Percentiles rank a stretch among this genome's conserved stretches.
These are phyloP conservation scores for Paramyrothecium roridum DNA, from an alignment of 2,329 filamentous ascomycete species.

Conservation along the genomic window DNA sequence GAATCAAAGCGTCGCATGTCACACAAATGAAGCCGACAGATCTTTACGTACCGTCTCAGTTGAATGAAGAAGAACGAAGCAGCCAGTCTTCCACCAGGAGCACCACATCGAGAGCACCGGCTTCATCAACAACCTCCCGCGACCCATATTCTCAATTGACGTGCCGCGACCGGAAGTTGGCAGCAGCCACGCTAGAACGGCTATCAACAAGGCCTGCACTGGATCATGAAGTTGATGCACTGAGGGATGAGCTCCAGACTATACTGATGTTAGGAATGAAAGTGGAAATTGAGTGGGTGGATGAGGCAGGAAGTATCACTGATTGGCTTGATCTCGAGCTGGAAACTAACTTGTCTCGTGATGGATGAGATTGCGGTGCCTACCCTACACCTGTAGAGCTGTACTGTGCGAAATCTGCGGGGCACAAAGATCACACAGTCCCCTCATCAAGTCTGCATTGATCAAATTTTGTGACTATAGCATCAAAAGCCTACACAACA, in stretches of 20 bases:
- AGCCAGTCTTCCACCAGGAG: slow-evolving; percentile 7
- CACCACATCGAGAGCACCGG: slow-evolving; percentile 5
- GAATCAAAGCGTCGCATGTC: slow-evolving; percentile 47
- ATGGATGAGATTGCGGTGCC: background rate
- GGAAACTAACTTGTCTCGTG: slow-evolving; percentile 3
- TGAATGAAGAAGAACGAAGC: background rate
- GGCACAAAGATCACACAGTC: slow-evolving; percentile 30
- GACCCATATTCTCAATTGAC: slow-evolving; percentile 40
- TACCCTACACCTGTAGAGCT: slow-evolving; percentile 17
- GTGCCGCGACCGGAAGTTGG: slow-evolving; percentile 55
- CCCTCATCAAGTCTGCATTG: slow-evolving; percentile 24
- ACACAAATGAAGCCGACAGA: slow-evolving; percentile 8
- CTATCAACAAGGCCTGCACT: slow-evolving; percentile 22
- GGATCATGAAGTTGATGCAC: slow-evolving; percentile 30
- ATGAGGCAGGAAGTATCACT: slow-evolving; percentile 48
- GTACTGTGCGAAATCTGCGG: slow-evolving; percentile 34
- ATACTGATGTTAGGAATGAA: slow-evolving; percentile 76
- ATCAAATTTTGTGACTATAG: slow-evolving; percentile 25
- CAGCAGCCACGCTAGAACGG: slow-evolving; percentile 47
- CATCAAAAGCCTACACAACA: slow-evolving; percentile 10
- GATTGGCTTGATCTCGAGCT: slow-evolving; percentile 48
- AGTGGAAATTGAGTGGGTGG: slow-evolving; percentile 72
- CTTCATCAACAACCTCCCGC: slow-evolving; percentile 21
- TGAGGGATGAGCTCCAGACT: slow-evolving; percentile 58
- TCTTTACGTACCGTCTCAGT: background rate